Base-by-base conservation (phyloP, 2,329 filamentous ascomycete genomes). In the Drechslerella stenobrocha region DNA sequence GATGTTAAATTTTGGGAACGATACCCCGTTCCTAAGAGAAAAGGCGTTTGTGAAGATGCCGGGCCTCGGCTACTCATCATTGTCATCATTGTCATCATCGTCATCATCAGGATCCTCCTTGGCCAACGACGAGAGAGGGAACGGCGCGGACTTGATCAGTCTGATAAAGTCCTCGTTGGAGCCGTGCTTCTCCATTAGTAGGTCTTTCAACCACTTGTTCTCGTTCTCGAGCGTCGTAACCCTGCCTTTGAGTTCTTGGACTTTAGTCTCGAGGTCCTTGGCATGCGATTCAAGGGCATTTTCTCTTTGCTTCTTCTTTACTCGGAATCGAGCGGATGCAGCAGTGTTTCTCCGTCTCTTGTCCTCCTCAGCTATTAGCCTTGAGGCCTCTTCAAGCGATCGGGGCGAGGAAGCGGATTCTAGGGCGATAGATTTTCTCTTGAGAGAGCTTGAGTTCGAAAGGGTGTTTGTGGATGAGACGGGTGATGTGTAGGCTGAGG, bases 231-330 rank as follows among this genome's bases (percentile, higher is more conserved):
- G 82, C 74, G 90, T 86, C 61, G 83, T 82, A 56, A 93, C 86
- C 51, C 84, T 78, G 84, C 73, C 81, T 77, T 95, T 88, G 4
- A 95, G 81, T 15, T 80, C 80, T 15, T 83, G 80, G 52, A 91
- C 87, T 78, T 90, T 90, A 45, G 93, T 88, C 24, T 84, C 84
- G 78, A 92, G 88, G 72, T 95, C 90, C 77, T 90, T 90, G 73
- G 89, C 86, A 2, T 84, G 87, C 74, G 84, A 85, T 77, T 92
- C 89, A 52, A 95, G 84, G 6, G 88, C 87, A 77, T 91, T 88
- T 79, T 95, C 90, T 51, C 90, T 87, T 78, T 93, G 89, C 84
- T 95, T 95, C 86, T 95, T 95, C 84, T 95, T 95, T 75, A 93
- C 85, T 65, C 90, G 87, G 82, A 95, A 95, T 50, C 90, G 87